Percentiles rank a stretch among this genome's conserved stretches.
These are phyloP conservation scores for Mycena leptocephala DNA, from an alignment of 768 basidiomycete species.

Conservation along the genomic window DNA sequence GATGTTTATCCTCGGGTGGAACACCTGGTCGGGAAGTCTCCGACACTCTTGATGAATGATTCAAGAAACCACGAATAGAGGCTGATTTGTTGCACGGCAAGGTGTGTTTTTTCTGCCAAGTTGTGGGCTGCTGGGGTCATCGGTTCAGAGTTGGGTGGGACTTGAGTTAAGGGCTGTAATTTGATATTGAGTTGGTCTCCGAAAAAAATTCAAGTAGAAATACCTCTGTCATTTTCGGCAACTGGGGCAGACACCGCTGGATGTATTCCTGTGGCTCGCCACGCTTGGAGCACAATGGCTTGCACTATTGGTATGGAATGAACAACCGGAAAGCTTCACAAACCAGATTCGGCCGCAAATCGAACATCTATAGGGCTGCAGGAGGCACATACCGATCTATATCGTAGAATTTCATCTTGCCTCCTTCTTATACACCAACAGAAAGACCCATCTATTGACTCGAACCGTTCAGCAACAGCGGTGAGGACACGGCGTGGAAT, in stretches of 20 bases:
- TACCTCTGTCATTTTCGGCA: background rate
- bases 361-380: background rate
- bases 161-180: too few species aligned
- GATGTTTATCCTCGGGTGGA: background rate
- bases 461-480: background rate
- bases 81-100: background rate
- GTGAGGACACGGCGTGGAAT: background rate
- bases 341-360: background rate
- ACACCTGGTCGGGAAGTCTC: background rate
- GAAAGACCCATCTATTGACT: background rate
- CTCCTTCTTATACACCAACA: background rate
- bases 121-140: too few species aligned
- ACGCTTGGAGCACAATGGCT: background rate
- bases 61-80: background rate
- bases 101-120: background rate
- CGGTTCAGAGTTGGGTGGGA: too few species aligned
- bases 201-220: background rate
- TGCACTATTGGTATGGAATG: background rate
- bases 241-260: background rate
- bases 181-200: too few species aligned
- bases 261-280: background rate
- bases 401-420: background rate
- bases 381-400: slow-evolving; percentile 6
- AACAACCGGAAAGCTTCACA: background rate
- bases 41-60: background rate